Base-by-base conservation (phyloP, 768 basidiomycete genomes). In the Suillus sp. region DNA sequence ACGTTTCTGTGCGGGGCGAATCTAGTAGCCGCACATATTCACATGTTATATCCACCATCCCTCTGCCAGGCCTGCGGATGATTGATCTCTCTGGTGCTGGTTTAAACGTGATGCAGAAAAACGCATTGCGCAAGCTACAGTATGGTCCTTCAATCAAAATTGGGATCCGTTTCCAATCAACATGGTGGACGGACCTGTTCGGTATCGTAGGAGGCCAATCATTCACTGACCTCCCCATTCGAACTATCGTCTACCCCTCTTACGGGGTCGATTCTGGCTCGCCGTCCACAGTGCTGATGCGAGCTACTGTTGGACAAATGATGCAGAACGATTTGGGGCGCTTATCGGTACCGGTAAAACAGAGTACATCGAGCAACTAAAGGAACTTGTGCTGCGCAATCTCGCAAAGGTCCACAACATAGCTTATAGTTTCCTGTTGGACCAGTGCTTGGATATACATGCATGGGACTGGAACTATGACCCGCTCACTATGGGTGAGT, bases 241-340 rank as follows among this genome's bases (percentile, higher is more conserved):
- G 79, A 35, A 77, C 74, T 0, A 69, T 80, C 56, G 78, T 83
- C 3, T 83, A 82, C 64, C 82, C 81, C 0, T 83, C 81, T 2
- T 78, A 78, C 30, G 79, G 78, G 0, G 65, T 67, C 27, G 61
- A 65, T n/a, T 54, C 65, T 14, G 25, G 27, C 27, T 65, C 64
- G 0, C 72, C 69, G 9, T 67, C 73, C 22, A 72, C 70, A 0
- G 71, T 73, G 0, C 69, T 83, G 9, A 79, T 83, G 79, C 77
- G 3, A 80, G 78, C 56, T 82, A 81, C 68, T 68, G 65, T 35
- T 80, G 78, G 79, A 76, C 75, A 11, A 63, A 74, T 0, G 81
- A 83, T 40, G 78, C 81, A 0, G 64, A 65, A 20, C 72, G 80
- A 9, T 65, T 81, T 7, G 77, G 75, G 2, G 65, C 78, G 1